Evolutionary conservation across 192 early-diverging fungal genomes (phyloP), one percentile per base, ranked within the genome.

Genomic region (Podila minutissima): DNA sequence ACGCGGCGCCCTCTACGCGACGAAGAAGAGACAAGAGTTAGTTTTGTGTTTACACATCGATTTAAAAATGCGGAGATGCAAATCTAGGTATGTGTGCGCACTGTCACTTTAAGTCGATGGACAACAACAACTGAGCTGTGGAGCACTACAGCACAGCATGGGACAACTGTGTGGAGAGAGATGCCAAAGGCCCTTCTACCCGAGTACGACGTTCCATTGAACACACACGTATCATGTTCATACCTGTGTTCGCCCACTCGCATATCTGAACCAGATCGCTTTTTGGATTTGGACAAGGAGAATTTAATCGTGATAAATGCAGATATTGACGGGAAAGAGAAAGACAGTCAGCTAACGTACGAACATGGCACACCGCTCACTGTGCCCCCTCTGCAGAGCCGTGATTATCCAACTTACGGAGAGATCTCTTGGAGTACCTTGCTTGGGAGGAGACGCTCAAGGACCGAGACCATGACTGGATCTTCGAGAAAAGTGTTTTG

Each of bases 361-460:
- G 67, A 49, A 20, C 26, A 17, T 46, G 22, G 28, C 24, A 17
- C 22, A 59, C 35, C 35, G 24, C 22, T 59, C 57, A 28, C 11
- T 29, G 0, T 59, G 35, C 35, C 35, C 35, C 35, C 1, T 37
- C 35, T 37, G 7, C 0, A 11, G 35, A 37, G 35, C 13, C 41
- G 41, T 17, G 86, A 37, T 12, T 74, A 55, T 19, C 48, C 10
- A 3, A 88, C 82, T 74, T 89, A 87, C 65, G 86, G 83, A 12
- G 81, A 68, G 31, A 91, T 84, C 32, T 84, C 74, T 3, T 31
- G 48, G 24, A 87, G 22, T 19, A 88, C 82, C 0, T 75, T 41
- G 13, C 48, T 29, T 13, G 89, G 90, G 2, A 91, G 38, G 50
- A 72, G 64, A 59, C 85, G 86, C 67, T 82, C 75, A 15, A 91